Percentiles rank a stretch among this genome's conserved stretches.
Evolutionary conservation across 352 stramenopile genomes (phyloP).

Genomic region (Pythium plurisporium): DNA sequence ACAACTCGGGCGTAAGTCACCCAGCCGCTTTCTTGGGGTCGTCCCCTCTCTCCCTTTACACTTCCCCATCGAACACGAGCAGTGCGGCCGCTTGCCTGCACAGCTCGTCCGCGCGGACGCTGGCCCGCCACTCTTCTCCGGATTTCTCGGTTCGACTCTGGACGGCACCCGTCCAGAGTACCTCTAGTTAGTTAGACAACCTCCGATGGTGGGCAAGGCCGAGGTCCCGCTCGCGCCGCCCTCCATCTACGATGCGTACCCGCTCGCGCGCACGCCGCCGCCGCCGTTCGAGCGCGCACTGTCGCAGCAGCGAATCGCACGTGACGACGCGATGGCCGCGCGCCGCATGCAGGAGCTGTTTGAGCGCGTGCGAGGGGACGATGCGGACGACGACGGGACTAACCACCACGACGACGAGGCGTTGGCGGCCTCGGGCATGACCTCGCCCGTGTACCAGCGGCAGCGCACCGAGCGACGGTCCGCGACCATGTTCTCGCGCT

Average conservation of each 20-base stretch:
- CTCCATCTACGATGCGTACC: slow-evolving; percentile 71
- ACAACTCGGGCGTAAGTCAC: slow-evolving; percentile 8
- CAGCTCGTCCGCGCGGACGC: slow-evolving; percentile 4
- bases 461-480: slow-evolving; percentile 15
- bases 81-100: background rate
- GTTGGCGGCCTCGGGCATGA: background rate
- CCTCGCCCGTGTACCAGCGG: slow-evolving; percentile 11
- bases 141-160: slow-evolving; percentile 1
- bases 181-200: too few relatives aligned
- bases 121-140: too few relatives aligned
- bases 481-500: slow-evolving; percentile 39
- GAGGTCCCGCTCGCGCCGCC: slow-evolving; percentile 2
- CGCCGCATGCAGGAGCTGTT: slow-evolving; percentile 18
- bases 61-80: background rate
- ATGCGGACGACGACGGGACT: background rate
- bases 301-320: slow-evolving; percentile 15
- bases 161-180: slow-evolving; percentile 11
- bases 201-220: background rate
- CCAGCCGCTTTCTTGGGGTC: background rate
- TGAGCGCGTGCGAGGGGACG: slow-evolving; percentile 11
- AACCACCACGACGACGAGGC: background rate
- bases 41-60: slow-evolving; percentile 3
- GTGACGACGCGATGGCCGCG: slow-evolving; percentile 10
- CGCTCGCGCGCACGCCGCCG: slow-evolving; percentile 34
- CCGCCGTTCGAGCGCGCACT: slow-evolving; percentile 31